Evolutionary conservation across 768 basidiomycete genomes (phyloP), one percentile per base, ranked within the genome.

Genomic region (Nidula microcarpa): DNA sequence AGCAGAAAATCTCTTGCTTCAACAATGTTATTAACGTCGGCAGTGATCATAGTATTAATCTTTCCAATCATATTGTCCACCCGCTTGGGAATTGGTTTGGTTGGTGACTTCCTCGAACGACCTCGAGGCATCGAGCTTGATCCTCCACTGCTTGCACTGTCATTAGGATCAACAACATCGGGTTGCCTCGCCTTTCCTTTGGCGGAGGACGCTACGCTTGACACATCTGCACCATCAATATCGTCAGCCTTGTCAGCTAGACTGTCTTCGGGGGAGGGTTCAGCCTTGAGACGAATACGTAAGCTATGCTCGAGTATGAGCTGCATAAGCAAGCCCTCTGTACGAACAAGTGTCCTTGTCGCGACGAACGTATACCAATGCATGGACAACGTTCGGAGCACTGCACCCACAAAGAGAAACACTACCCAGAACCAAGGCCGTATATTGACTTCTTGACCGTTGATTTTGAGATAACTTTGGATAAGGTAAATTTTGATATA

Each of bases 11-110:
- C 58, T 9, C 53, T 48, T 9, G 68, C 64, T 33, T 64, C 63
- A 18, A 64, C 60, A 46, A 75, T 71, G 53, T 65, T 67, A 35
- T 51, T 53, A 55, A 74, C 43, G 64, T 90, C 88, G 2, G 82
- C 81, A 8, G 86, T 81, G 50, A 88, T 78, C 4, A 89, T 68
- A 51, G 89, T 89, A 63, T 86, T 89, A 62, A 90, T 84, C 62
- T 81, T 86, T 11, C 87, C 88, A 41, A 83, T 78, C 14, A 88
- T 65, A 57, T 84, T 84, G 30, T 67, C 69, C 14, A 14, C n/a
- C 5, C 45, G 66, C 23, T 30, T 30, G 23, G 23, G 23, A 30
- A 30, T 30, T 30, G 23, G 23, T 30, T 30, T 30, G 23, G 4
- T 30, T 30, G 23, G 23, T 30, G 23, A 30, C 4, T 30, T 30